Base-by-base conservation (phyloP, 2,329 filamentous ascomycete species). In the Diplodia sapinea region DNA sequence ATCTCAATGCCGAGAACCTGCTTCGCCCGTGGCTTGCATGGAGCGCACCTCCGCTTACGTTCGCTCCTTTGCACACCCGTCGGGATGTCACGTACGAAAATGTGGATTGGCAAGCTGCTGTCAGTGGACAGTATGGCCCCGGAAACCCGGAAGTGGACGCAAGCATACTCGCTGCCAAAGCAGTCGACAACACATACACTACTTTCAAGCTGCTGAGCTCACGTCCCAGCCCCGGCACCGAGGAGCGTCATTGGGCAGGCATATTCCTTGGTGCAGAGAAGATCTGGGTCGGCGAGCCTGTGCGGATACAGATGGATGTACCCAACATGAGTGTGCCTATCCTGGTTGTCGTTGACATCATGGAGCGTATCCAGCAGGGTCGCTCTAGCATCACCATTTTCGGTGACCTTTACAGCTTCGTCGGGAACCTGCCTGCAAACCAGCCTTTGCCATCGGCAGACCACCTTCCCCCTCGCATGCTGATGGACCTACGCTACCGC, bases 241-340 rank as follows among this genome's bases (percentile, higher is more conserved):
- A 83, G 66, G 81, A 82, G 55, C 74, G 78, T 3, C 78, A 82
- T 65, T 88, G 83, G 74, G 83, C 84, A 67, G 84, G 84, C 38
- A 78, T 88, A 61, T 88, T 82, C 73, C 74, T 88, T 0, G 86
- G 86, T 6, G 85, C 83, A 1, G 86, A 88, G 72, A 88, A 87
- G 74, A 80, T 88, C 26, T 88, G 85, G 84, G 75, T 82, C 23
- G 85, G 86, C n/a, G 86, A 88, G 56, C 81, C 85, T 1, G 79
- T 88, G 15, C 83, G 86, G n/a, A 75, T 88, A 5, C 77, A 79
- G 7, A 75, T 79, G 15, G 79, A 75, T 76, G 29, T 61, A 13
- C 29, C 40, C 3, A 38, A 81, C 20, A 80, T 80, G 36, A 82
- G 85, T 17, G 4, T 59, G 8, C 54, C 65, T 31, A 78, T 88